Evolutionary conservation across 768 basidiomycete species (phyloP), one percentile per base, ranked within the genome.

Genomic region (Termitomyces sp.): DNA sequence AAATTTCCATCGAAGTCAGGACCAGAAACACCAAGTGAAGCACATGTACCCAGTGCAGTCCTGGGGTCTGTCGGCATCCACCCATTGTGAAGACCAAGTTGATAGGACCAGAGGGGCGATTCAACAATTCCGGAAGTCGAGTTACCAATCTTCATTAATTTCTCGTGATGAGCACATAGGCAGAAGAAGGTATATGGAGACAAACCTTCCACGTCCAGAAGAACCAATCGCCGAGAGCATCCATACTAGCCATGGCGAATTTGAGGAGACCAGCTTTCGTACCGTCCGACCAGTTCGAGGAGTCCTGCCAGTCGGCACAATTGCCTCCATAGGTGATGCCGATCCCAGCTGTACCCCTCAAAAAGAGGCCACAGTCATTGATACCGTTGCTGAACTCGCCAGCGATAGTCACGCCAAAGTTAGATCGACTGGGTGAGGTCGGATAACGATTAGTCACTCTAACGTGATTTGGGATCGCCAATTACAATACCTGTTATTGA

Each of bases 381-480:
- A 72, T 76, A 16, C 81, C 87, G 16, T 79, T 76, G 57, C 85
- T 86, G 69, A 85, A 92, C 70, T 93, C 90, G 43, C 89, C 90
- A 1, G 86, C 83, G 23, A 86, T 62, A 7, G 84, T 84, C 42
- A 92, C 70, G 12, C 91, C 91, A 62, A 90, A 90, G 42, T 59
- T 42, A 29, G 58, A 49, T 57, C 63, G 66, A 57, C 66, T 67
- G 31, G 4, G 37, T 25, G 9, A 53, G 44, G 46, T 31, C 19
- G 43, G 42, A 51, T 50, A 32, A 43, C 8, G 12, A 61, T 61
- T 42, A 63, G 61, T 21, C 11, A 42, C 51, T 48, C 27, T 29
- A 31, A 61, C 48, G 52, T 49, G 17, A 53, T 55, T 19, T 29
- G 34, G 41, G 25, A 2, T 45, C 49, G 49, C 16, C 14, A 4